Evolutionary conservation across 495 filamentous ascomycete genomes (phyloP), one percentile per base, ranked within the genome.

Genomic region (Lindgomyces ingoldianus): DNA sequence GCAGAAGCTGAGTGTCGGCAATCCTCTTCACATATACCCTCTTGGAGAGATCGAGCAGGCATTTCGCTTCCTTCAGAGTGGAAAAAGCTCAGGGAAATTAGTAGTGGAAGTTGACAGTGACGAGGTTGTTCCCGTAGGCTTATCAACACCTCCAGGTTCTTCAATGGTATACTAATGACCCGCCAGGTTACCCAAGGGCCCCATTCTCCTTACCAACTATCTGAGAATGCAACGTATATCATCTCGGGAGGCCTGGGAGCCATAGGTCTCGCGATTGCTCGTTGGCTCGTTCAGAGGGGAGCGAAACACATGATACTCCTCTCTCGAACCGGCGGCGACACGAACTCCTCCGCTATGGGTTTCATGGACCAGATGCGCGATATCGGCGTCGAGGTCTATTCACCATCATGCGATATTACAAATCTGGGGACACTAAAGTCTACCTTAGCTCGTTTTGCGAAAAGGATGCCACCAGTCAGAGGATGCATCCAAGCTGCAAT

Each of bases 201-300:
- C 4, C n/a, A 6, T 21, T 12, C 30, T 4, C 16, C 12, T 2
- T 24, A 2, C 12, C 2, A 30, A 11, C 52, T 69, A 26, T 47
- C 33, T 45, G 12, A 45, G 25, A 51, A 62, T 12, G 64, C 62
- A 24, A 54, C 47, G 21, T 69, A 69, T 58, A 29, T 69, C 42
- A 51, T 69, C 44, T 29, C 63, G 22, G 67, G 67, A 22, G 62
- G 60, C 19, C 33, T 69, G 14, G 67, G 67, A 26, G 67, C 62
- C 18, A 47, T 69, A 24, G 67, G 62, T 42, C 46, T 55, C 19
- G 30, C 41, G 22, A 60, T 66, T 14, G 53, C 56, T 19, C 30
- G 56, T 14, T 69, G 67, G 67, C 42, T 69, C 36, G 47, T 26
- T 27, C 33, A 52, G 36, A 18, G 44, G 3, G 67, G 67, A 24